Conservation (phyloP, 2,329 filamentous ascomycete genomes). For the Aureobasidium namibiae region DNA sequence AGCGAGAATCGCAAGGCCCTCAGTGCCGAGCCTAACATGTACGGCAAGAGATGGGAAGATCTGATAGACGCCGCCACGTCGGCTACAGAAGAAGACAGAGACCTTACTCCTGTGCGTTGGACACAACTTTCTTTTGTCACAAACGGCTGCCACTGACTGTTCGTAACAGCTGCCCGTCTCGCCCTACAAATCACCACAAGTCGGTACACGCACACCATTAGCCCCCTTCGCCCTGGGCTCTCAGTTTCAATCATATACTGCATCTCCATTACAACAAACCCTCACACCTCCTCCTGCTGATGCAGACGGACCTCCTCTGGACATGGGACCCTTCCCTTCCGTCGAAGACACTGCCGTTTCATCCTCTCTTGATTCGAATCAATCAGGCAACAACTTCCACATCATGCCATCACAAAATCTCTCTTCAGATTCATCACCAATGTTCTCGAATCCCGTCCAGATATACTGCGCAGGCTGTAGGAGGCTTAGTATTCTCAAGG, state of each 20-base stretch:
- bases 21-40: slow-evolving; percentile 71
- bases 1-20: slow-evolving; percentile 72
- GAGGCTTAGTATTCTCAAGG: slow-evolving; percentile 64
- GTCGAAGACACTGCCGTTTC: slow-evolving; percentile 50
- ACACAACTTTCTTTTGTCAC: slow-evolving; percentile 16
- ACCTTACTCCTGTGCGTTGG: slow-evolving; percentile 72
- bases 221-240: slow-evolving; percentile 45
- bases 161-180: slow-evolving; percentile 36
- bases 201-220: slow-evolving; percentile 51
- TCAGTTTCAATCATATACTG: slow-evolving; percentile 63
- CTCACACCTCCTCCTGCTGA: slow-evolving; percentile 66
- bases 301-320: slow-evolving; percentile 25
- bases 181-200: slow-evolving; percentile 44
- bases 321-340: slow-evolving; percentile 70
- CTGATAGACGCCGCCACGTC: slow-evolving; percentile 90
- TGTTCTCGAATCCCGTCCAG: slow-evolving; percentile 49
- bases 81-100: slow-evolving; percentile 80
- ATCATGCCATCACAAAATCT: slow-evolving; percentile 43
- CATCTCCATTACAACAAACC: slow-evolving; percentile 82
- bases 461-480: slow-evolving; percentile 91
- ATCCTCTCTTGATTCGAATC: slow-evolving; percentile 57
- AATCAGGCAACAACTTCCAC: slow-evolving; percentile 62
- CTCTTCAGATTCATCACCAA: slow-evolving; percentile 53
- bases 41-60: slow-evolving; percentile 92
- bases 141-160: slow-evolving; percentile 14